Evolutionary conservation across 78 protist species (phyloP).

Genomic region (Creolimax fragrantissima): DNA sequence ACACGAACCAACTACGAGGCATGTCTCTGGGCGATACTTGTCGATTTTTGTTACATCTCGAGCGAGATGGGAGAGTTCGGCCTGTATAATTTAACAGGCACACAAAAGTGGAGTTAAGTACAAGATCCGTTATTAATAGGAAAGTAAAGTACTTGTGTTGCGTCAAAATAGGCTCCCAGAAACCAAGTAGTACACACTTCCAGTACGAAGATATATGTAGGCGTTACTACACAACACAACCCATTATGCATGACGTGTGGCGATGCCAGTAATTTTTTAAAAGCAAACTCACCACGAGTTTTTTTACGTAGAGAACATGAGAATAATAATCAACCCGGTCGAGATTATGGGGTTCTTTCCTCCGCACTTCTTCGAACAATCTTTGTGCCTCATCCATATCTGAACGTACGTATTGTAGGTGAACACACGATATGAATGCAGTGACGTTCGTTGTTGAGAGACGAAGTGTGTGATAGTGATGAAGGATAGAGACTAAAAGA

Average conservation of each 20-base stretch:
- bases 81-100: too few relatives aligned
- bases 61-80: conserved; percentile 50
- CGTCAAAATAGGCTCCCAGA: too few relatives aligned
- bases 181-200: too few relatives aligned
- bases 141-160: too few relatives aligned
- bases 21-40: conserved; percentile 83
- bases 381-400: background rate
- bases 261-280: too few relatives aligned
- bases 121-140: too few relatives aligned
- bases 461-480: background rate
- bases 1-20: conserved; percentile 66
- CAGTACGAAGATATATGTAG: too few relatives aligned
- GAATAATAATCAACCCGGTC: conserved; percentile 75
- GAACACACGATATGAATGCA: background rate
- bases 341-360: conserved; percentile 57
- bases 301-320: conserved; percentile 84
- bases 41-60: conserved; percentile 44
- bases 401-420: background rate
- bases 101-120: too few relatives aligned
- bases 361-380: background rate
- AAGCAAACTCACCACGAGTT: conserved; percentile 9
- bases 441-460: background rate
- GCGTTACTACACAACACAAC: too few relatives aligned
- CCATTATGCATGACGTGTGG: too few relatives aligned
- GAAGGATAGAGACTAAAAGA: background rate